Evolutionary conservation across 106 monocot genomes (phyloP).

Genomic region (Dactylorhiza incarnata): DNA sequence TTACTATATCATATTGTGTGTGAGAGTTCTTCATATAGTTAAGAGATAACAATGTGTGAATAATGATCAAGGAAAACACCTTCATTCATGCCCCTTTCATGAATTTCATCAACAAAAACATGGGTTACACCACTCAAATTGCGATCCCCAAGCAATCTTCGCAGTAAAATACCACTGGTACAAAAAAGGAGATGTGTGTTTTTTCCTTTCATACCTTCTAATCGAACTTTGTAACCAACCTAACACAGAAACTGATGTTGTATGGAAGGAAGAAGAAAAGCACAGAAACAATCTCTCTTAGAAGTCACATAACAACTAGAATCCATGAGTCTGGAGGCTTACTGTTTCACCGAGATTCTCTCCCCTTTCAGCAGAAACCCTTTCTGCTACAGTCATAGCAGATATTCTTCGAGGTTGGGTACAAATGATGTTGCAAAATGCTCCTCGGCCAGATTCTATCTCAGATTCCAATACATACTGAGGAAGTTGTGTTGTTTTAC

Average conservation of each 20-base stretch:
- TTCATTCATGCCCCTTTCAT: conserved; percentile 99
- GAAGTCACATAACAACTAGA: conserved; percentile 13
- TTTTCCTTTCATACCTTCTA: conserved; percentile 99
- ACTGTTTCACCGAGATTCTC: conserved; percentile 92
- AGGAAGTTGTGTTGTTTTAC: conserved; percentile 98
- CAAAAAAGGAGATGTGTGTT: conserved; percentile 99
- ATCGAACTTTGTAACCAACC: conserved; percentile 99
- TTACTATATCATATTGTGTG: neutral
- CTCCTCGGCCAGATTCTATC: conserved; percentile 98
- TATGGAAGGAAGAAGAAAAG: conserved; percentile 32
- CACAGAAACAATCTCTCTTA: conserved; percentile 10
- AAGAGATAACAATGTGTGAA: neutral
- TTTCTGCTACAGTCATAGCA: conserved; percentile 95
- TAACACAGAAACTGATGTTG: conserved; percentile 52
- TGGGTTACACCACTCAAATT: conserved; percentile 92
- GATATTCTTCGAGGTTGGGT: conserved; percentile 99
- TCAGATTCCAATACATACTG: conserved; percentile 94
- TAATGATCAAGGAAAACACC: conserved; percentile 32
- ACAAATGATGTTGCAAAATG: conserved; percentile 98
- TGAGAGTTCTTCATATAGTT: neutral
- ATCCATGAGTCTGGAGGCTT: conserved; percentile 13
- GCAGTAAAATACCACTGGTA: conserved; percentile 99
- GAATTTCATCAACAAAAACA: conserved; percentile 99
- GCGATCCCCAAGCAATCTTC: conserved; percentile 85
- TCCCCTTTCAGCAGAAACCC: conserved; percentile 95